Percentiles rank a stretch among this genome's conserved stretches.
Evolutionary conservation across 495 filamentous ascomycete species (phyloP).

Genomic region (Podospora sp.): DNA sequence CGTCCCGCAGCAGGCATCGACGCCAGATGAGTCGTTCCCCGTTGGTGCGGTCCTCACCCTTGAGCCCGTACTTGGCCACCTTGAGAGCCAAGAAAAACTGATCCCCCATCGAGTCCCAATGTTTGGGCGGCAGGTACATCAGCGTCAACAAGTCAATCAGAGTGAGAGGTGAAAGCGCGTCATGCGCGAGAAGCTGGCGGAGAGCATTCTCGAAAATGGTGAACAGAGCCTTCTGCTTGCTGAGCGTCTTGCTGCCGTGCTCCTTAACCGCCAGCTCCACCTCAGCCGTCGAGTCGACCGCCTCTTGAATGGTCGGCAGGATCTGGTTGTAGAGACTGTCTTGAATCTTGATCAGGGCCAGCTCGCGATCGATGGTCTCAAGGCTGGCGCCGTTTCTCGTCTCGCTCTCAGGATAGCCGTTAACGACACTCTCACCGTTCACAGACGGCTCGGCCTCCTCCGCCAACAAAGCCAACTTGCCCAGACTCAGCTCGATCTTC

Average conservation of each 20-base stretch:
- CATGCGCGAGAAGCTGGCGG: slow-evolving; percentile 64
- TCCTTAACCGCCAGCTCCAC: slow-evolving; percentile 71
- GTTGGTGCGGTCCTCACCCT: slow-evolving; percentile 55
- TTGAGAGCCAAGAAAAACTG: slow-evolving; percentile 75
- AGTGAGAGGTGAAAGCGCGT: slow-evolving; percentile 64
- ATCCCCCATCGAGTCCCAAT: slow-evolving; percentile 41
- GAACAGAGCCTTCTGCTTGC: slow-evolving; percentile 63
- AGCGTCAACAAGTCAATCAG: slow-evolving; percentile 85
- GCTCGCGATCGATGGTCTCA: slow-evolving; percentile 58
- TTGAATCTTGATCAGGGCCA: slow-evolving; percentile 71
- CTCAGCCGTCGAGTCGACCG: slow-evolving; percentile 77
- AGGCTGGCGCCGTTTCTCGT: slow-evolving; percentile 39
- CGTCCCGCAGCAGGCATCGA: slow-evolving; percentile 74
- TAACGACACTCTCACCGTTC: slow-evolving; percentile 39
- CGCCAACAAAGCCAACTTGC: slow-evolving; percentile 77
- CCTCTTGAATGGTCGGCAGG: slow-evolving; percentile 59
- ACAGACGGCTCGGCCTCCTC: slow-evolving; percentile 44
- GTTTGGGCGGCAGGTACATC: slow-evolving; percentile 52
- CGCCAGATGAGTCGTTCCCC: slow-evolving; percentile 80
- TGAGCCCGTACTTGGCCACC: slow-evolving; percentile 60
- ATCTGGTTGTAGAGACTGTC: slow-evolving; percentile 64
- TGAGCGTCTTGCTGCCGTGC: slow-evolving; percentile 58
- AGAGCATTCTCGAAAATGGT: slow-evolving; percentile 67
- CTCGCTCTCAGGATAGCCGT: slow-evolving; percentile 31
- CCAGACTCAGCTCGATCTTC: slow-evolving; percentile 85